A percentile compares a stretch with the other conserved stretches of the same genome.
Conservation (phyloP, 371 early-diverging fungal species). For the Globomyces sp. region DNA sequence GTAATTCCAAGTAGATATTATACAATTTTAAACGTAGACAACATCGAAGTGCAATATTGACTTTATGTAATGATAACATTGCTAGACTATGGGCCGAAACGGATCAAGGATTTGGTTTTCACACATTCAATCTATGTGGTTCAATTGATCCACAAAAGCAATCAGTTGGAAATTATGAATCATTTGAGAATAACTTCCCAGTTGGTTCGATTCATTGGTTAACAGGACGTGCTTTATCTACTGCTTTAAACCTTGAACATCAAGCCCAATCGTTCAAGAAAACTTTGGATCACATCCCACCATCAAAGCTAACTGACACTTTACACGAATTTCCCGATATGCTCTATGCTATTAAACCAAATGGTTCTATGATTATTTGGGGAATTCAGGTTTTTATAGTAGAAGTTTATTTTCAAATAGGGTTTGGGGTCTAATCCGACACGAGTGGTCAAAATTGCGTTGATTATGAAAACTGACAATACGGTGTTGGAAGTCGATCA, state of each 20-base stretch:
- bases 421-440: slow-evolving; percentile 61
- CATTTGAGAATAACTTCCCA: slow-evolving; percentile 37
- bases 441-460: slow-evolving; percentile 64
- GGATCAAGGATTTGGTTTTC: slow-evolving; percentile 1
- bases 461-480: slow-evolving; percentile 64
- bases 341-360: slow-evolving; percentile 64
- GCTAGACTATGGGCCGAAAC: slow-evolving; percentile 77
- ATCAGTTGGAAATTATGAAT: background rate
- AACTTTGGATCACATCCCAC: background rate
- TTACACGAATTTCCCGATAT: slow-evolving; percentile 76
- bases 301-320: slow-evolving; percentile 51
- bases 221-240: slow-evolving; percentile 24
- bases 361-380: slow-evolving; percentile 77
- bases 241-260: slow-evolving; percentile 22
- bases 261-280: slow-evolving; percentile 18
- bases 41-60: slow-evolving; percentile 48
- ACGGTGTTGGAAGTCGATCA: slow-evolving; percentile 57
- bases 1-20: slow-evolving; percentile 5
- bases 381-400: slow-evolving; percentile 74
- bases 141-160: slow-evolving; percentile 12
- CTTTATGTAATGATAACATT: slow-evolving; percentile 69
- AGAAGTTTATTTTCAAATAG: slow-evolving; percentile 14
- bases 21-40: background rate
- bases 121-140: slow-evolving; percentile 17
- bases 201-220: slow-evolving; percentile 58